Evolutionary conservation across 2,329 filamentous ascomycete species (phyloP).

Genomic region (Stachybotrys elegans): DNA sequence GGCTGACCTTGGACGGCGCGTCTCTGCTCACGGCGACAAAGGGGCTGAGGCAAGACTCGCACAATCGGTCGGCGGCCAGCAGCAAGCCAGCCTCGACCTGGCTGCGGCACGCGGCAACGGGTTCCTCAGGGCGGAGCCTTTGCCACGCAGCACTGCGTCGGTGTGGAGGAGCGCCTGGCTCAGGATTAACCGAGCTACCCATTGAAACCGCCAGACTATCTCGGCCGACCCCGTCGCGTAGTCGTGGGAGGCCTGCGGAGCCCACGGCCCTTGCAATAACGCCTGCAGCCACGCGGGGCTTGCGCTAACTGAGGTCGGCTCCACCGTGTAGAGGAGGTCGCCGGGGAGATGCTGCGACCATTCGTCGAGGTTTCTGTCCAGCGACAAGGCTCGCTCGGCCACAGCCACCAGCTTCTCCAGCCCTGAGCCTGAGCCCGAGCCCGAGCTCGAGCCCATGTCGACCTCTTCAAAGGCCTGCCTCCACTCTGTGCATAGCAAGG

Average conservation of each 20-base stretch:
- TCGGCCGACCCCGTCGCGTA: not conserved
- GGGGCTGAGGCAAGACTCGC: conserved; percentile 5
- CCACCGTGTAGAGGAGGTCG: not conserved
- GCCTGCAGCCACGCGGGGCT: not conserved
- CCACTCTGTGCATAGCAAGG: not conserved
- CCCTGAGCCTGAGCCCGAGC: not conserved
- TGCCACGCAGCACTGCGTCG: not conserved
- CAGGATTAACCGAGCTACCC: conserved; percentile 4
- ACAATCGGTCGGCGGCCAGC: not conserved
- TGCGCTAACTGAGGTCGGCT: not conserved
- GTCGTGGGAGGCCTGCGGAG: not conserved
- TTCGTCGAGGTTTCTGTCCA: not conserved
- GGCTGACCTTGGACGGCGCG: no score
- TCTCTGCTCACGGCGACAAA: not conserved
- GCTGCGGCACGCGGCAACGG: not conserved
- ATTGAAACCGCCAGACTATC: conserved; percentile 6
- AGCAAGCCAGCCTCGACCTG: not conserved
- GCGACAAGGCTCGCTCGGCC: not conserved
- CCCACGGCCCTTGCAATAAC: not conserved
- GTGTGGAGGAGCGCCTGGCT: conserved; percentile 4
- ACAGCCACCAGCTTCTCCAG: no score
- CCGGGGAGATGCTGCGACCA: not conserved
- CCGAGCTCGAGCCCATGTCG: not conserved
- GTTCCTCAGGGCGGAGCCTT: not conserved
- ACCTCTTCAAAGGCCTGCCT: not conserved